Base-by-base conservation (phyloP, 2,329 filamentous ascomycete species). In the Fusarium tupiense region DNA sequence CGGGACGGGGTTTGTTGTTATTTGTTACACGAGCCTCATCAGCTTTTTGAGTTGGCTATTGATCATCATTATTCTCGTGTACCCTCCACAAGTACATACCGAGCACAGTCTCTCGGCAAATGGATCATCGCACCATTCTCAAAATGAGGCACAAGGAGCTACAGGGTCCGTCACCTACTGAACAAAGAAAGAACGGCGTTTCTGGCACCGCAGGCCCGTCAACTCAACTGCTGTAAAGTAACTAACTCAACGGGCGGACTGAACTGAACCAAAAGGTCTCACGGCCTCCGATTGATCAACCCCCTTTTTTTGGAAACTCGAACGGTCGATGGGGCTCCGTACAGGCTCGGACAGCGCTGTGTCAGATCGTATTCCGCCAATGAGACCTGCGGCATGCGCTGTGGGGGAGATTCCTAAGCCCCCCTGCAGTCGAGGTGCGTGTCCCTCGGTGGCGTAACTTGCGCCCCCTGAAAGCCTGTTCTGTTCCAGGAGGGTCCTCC, bases 241-340 rank as follows among this genome's bases (percentile, higher is more conserved):
- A 17, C 41, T 53, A 50, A 61, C 33, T 35, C 33, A 56, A 62
- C 35, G 68, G 56, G 26, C 61, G 67, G 54, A 37, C 44, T 53
- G 40, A n/a, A 37, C 44, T 37, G 35, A 22, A 17, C 40, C 57
- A n/a, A 46, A 38, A 29, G 57, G 58, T 63, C 67, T 70, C 58
- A 61, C 71, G 47, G 63, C 59, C 64, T 76, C 73, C 64, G 72
- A 61, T 74, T 71, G 72, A 62, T 66, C 52, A 65, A 64, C 44
- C 75, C 75, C 75, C 65, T 73, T 76, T 77, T 73, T 76, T 74
- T 57, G 70, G 73, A 74, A 74, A 64, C 62, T 74, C 61, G 63
- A 65, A 77, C 60, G 61, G 64, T 26, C 67, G 50, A 61, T 69
- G 72, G 69, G 53, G 61, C 44, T 62, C 47, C 46, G 46, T 54